Evolutionary conservation across 2,329 filamentous ascomycete genomes (phyloP).

Genomic region (Diplodia seriata): DNA sequence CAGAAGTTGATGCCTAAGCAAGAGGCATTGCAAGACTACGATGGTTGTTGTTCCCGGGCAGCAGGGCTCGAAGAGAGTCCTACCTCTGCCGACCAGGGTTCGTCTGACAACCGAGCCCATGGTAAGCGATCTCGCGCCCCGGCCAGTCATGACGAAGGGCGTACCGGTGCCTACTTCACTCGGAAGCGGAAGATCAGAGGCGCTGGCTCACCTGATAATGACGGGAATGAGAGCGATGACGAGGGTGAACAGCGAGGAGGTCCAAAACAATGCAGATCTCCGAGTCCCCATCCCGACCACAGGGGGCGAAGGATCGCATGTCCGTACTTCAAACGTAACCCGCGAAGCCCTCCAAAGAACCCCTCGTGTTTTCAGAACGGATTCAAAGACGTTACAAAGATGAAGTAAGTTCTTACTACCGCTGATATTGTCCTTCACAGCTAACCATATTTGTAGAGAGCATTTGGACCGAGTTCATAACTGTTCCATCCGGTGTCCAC

Average conservation of each 20-base stretch:
- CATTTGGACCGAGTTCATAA: conserved; percentile 2
- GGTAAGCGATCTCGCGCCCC: background rate
- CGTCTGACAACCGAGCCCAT: background rate
- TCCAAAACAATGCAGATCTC: background rate
- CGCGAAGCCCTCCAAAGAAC: background rate
- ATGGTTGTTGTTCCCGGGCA: background rate
- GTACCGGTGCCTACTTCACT: background rate
- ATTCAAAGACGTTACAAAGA: background rate
- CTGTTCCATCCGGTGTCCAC: background rate
- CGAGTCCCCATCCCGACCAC: background rate
- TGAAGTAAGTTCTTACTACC: conserved; percentile 9
- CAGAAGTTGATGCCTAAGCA: background rate
- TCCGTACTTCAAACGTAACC: background rate
- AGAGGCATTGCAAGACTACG: background rate
- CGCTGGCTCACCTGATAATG: background rate
- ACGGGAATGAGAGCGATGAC: background rate
- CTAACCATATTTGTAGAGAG: background rate
- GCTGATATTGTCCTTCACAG: too few relatives aligned
- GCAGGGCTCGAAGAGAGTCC: background rate
- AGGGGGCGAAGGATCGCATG: background rate
- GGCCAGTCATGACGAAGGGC: too few relatives aligned
- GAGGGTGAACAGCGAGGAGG: background rate
- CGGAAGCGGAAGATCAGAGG: background rate
- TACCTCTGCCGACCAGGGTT: background rate
- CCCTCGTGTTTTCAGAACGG: conserved; percentile 2